These are phyloP conservation scores for Dictyostelium brefeldianum DNA, from an alignment of 78 protist genomes.

Conservation along the genomic window DNA sequence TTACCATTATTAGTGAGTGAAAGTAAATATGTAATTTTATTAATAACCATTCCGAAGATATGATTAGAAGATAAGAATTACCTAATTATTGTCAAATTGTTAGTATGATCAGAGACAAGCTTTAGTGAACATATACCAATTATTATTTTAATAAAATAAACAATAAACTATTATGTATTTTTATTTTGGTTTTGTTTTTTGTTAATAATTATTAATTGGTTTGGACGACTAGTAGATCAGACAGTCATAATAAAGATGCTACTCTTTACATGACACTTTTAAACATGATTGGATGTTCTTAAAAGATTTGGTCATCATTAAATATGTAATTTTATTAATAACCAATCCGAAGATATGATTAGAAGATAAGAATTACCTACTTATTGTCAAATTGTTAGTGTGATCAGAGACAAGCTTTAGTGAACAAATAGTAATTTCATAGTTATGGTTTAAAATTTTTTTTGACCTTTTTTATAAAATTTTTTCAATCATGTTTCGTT, in stretches of 20 bases:
- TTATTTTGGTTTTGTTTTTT: no score
- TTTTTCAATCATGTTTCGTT: no score
- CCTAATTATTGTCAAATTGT: slow-evolving; percentile 13
- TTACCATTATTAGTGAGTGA: no score
- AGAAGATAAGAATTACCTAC: slow-evolving; percentile 22
- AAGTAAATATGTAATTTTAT: slow-evolving; percentile 3
- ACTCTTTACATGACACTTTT: slow-evolving; percentile 1
- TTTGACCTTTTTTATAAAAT: no score
- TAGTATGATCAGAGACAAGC: no score
- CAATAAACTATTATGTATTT: no score
- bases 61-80: slow-evolving; percentile 13
- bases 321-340: neutral
- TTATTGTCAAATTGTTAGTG: neutral
- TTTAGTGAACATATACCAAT: no score
- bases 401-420: no score
- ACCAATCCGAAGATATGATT: neutral
- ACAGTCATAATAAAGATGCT: slow-evolving; percentile 8
- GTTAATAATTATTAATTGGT: neutral
- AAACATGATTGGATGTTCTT: slow-evolving; percentile 20
- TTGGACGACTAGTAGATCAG: neutral
- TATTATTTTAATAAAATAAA: no score
- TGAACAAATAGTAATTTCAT: no score
- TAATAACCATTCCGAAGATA: neutral
- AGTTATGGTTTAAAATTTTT: no score
- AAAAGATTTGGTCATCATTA: neutral